Conservation (phyloP, 1,139 yeast species). For the Williopsis jadinii region DNA sequence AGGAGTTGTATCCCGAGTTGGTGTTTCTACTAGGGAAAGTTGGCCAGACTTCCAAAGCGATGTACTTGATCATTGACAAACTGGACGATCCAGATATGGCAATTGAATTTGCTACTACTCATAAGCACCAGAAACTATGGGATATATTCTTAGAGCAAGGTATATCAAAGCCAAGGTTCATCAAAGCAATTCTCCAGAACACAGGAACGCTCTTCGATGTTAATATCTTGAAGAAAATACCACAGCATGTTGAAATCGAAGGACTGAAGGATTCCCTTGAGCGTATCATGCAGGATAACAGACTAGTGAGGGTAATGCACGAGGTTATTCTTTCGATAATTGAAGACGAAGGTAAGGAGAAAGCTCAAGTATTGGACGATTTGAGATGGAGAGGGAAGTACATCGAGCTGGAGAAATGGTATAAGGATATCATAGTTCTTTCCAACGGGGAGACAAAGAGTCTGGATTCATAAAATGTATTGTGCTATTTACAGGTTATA, state of each 20-base stretch:
- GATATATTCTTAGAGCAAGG: slow-evolving; percentile 65
- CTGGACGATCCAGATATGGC: slow-evolving; percentile 77
- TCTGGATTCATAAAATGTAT: not conserved
- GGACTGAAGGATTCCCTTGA: slow-evolving; percentile 58
- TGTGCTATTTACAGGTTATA: not conserved
- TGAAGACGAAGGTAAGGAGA: slow-evolving; percentile 45
- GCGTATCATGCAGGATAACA: slow-evolving; percentile 60
- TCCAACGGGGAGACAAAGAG: slow-evolving; percentile 4
- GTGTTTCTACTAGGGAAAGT: slow-evolving; percentile 78
- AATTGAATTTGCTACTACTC: slow-evolving; percentile 56
- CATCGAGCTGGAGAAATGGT: slow-evolving; percentile 8
- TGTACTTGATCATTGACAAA: slow-evolving; percentile 68
- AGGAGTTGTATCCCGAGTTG: slow-evolving; percentile 54
- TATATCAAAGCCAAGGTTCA: slow-evolving; percentile 63
- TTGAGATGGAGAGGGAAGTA: slow-evolving; percentile 16
- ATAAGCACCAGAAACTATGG: slow-evolving; percentile 43
- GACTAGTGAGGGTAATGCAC: slow-evolving; percentile 50
- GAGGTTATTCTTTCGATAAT: slow-evolving; percentile 57
- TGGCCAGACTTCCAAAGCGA: slow-evolving; percentile 74
- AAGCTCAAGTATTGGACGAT: slow-evolving; percentile 27
- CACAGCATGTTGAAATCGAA: slow-evolving; percentile 52
- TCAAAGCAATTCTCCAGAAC: slow-evolving; percentile 63
- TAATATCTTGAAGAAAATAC: slow-evolving; percentile 58
- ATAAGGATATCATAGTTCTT: slow-evolving; percentile 6
- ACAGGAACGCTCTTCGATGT: slow-evolving; percentile 69